Base-by-base conservation (phyloP, 305 asterid species). In the Galium porrigens region DNA sequence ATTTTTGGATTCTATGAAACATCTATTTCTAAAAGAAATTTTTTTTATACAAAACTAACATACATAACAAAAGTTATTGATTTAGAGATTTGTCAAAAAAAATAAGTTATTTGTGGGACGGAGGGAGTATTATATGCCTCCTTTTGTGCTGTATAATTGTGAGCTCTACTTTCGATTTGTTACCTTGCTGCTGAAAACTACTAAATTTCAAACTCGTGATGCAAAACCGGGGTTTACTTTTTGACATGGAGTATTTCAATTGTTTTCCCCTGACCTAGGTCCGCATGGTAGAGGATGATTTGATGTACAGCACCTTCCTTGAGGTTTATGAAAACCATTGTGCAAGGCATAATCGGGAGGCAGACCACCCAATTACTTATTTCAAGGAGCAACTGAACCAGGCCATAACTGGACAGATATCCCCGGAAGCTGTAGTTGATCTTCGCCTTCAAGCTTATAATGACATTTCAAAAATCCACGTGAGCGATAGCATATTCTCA, bases 291-390 rank as follows among this genome's bases (percentile, higher is more conserved):
- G 99, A 94, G 78, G 99, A 94, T 72, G 99, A 94, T 82, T 77
- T 94, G 63, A 90, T 88, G 89, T 90, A 94, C 82, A 88, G 90
- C 85, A 94, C 97, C 70, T 87, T 89, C 78, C 89, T 94, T 25
- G 97, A 94, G 89, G 99, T 94, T 62, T 94, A 94, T 70, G 99
- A 94, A 83, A 94, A 87, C 76, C 95, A 94, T 67, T 94, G 97
- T 85, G 94, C 99, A 65, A 86, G 99, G 76, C 86, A 94, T 67
- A 89, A 87, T 69, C 73, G 94, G 58, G 99, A 94, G 79, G 92
- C 99, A 22, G 99, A 94, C 70, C 76, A 78, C 63, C 99, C 99
- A 0, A 86, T 90, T 69, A 90, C 97, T 15, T 87, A 68, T 73
- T 94, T 94, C 73, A 94, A 90, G 80, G 99, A 94, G 85, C 94